Evolutionary conservation across 129 eudicot genomes (phyloP), one percentile per base, ranked within the genome.

Genomic region (Escallonia herrerae): DNA sequence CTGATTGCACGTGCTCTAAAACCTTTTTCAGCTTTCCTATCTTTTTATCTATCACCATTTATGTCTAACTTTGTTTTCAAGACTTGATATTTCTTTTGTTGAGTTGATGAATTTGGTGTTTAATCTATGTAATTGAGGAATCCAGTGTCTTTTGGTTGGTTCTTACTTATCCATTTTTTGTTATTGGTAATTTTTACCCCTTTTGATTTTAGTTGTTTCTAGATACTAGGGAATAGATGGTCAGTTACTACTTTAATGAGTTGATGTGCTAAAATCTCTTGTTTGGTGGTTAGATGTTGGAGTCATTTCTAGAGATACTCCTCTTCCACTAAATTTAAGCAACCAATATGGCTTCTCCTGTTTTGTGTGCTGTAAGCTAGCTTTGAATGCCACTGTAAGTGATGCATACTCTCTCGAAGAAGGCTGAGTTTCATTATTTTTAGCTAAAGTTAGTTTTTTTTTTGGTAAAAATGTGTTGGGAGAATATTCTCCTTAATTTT

Each of bases 71-170:
- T 42, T 5, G 40, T 44, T 40, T 74, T 75, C 67, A 47, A 7
- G 58, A 68, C 59, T 65, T 71, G 53, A 66, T 71, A 39, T 59
- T 65, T 45, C 49, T 76, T 10, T 47, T 56, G 73, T 42, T 33
- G 51, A 64, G 2, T 64, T 13, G 7, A 48, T 15, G 22, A 11
- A 4, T 53, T 65, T 40, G 7, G 40, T 10, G 60, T 51, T 56
- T 40, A 33, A 53, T 53, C 14, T 3, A 14, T 40, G 37, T 40
- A 3, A 51, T 5, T 51, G 10, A 37, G 13, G 9, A 39, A 13
- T 13, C 46, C 33, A 6, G 43, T 7, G 51, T 43, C n/a, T 14
- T 4, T 4, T 54, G 45, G 15, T 13, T 9, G 5, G 49, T 53
- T 65, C 12, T 6, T 38, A 50, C 13, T 61, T 61, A n/a, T 50